These are phyloP conservation scores for Boehmeria nivea DNA, from an alignment of 306 rosid species.

Conservation along the genomic window DNA sequence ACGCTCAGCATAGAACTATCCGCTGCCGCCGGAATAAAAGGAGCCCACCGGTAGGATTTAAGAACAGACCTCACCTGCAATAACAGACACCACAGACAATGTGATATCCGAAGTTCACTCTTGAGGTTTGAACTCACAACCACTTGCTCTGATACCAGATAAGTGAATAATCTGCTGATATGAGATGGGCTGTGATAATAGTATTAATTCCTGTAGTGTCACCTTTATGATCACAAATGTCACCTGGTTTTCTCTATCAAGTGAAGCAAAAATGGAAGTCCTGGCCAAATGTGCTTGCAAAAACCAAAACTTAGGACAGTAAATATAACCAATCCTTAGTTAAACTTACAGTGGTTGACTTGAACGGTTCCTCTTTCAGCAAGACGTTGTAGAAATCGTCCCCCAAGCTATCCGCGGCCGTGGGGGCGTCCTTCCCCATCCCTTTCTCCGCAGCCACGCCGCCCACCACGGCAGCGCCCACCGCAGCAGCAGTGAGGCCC, in stretches of 20 bases:
- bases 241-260: background rate
- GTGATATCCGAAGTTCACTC: too few species aligned
- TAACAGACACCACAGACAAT: conserved; percentile 1
- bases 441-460: conserved; percentile 61
- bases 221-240: too few species aligned
- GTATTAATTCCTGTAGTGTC: too few species aligned
- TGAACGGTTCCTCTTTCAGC: conserved; percentile 89
- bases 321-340: too few species aligned
- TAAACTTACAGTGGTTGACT: conserved; percentile 76
- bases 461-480: conserved; percentile 83
- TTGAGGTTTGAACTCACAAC: too few species aligned
- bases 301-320: too few species aligned
- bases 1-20: conserved; percentile 73
- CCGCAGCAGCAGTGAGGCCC: conserved; percentile 85
- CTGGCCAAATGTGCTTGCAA: too few species aligned
- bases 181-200: too few species aligned
- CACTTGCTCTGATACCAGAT: too few species aligned
- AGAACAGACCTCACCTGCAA: conserved; percentile 70
- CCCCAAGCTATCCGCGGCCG: conserved; percentile 68
- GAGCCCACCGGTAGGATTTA: conserved; percentile 71
- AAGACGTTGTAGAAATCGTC: conserved; percentile 74
- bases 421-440: conserved; percentile 61
- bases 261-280: background rate
- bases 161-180: too few species aligned
- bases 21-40: conserved; percentile 66